These are phyloP conservation scores for Penicillium argentinense DNA, from an alignment of 495 filamentous ascomycete species.

Conservation along the genomic window DNA sequence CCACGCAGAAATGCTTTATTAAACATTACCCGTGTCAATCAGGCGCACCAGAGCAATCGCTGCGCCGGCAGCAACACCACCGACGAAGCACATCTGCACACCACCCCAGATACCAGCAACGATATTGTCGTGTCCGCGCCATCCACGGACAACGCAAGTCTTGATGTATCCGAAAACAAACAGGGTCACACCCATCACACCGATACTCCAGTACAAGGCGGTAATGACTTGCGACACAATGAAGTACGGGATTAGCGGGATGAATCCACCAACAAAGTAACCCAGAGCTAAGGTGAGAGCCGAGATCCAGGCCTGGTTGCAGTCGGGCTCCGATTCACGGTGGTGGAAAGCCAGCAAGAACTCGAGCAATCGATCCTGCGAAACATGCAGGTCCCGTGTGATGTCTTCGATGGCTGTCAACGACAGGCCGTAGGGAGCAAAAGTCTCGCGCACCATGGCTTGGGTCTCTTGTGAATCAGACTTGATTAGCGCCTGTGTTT, in stretches of 20 bases:
- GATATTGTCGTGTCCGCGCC: constrained; percentile 38
- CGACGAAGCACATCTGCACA: constrained; percentile 64
- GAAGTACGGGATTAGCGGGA: constrained; percentile 75
- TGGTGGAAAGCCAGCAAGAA: constrained; percentile 58
- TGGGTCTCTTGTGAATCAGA: constrained; percentile 39
- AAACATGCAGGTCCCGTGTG: constrained; percentile 45
- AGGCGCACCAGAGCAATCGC: constrained; percentile 60
- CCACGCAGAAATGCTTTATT: background rate
- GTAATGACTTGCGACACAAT: constrained; percentile 54
- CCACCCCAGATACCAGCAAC: constrained; percentile 48
- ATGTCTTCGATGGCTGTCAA: constrained; percentile 40
- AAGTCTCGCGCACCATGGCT: constrained; percentile 48
- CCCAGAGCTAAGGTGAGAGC: constrained; percentile 64
- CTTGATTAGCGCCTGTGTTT: constrained; percentile 41
- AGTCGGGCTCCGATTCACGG: constrained; percentile 49
- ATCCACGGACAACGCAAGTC: constrained; percentile 52
- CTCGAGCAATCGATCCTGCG: constrained; percentile 49
- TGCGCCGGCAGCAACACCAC: constrained; percentile 63
- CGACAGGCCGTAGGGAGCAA: constrained; percentile 51
- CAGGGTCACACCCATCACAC: constrained; percentile 65
- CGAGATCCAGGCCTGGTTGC: constrained; percentile 56
- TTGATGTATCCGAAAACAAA: constrained; percentile 72
- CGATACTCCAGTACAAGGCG: constrained; percentile 68
- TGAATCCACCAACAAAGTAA: constrained; percentile 71
- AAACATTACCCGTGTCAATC: constrained; percentile 34